Evolutionary conservation across 768 basidiomycete genomes (phyloP).

Genomic region (Leccinum subtestaceum): DNA sequence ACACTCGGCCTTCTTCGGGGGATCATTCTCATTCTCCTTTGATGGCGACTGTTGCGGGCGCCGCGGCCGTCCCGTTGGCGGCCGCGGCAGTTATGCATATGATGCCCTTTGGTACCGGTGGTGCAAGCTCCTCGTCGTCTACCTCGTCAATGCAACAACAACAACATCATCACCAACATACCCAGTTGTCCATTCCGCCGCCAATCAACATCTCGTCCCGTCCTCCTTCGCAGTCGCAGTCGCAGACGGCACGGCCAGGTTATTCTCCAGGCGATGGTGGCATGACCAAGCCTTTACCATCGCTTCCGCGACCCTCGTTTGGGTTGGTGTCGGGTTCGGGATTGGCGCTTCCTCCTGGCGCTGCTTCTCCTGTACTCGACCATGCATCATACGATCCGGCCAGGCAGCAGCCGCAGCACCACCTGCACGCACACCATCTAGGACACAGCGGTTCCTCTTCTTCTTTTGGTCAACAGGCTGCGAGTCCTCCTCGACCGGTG

Average conservation of each 20-base stretch:
- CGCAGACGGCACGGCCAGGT: neutral
- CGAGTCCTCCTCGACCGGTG: neutral
- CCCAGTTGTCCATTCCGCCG: conserved; percentile 5
- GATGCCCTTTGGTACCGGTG: neutral
- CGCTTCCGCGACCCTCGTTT: neutral
- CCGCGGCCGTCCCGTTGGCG: neutral
- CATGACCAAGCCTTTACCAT: neutral
- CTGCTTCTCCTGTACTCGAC: neutral
- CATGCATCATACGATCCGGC: neutral
- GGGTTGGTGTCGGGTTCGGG: neutral
- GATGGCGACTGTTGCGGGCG: neutral
- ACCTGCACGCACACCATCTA: neutral
- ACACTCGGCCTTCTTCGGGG: conserved; percentile 7
- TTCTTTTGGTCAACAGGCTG: neutral
- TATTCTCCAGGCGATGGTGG: neutral
- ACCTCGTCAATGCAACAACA: neutral
- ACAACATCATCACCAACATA: neutral
- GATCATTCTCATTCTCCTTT: conserved; percentile 3
- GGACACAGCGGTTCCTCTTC: neutral
- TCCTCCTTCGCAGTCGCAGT: conserved; percentile 3
- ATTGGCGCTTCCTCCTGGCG: neutral
- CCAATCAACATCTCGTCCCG: conserved; percentile 10
- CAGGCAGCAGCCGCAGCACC: neutral
- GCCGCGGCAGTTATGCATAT: neutral
- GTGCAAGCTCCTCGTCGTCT: neutral